phyloP scores from a whole-genome alignment of 345 rosid genomes.

The Noccaea caerulescens region DNA sequence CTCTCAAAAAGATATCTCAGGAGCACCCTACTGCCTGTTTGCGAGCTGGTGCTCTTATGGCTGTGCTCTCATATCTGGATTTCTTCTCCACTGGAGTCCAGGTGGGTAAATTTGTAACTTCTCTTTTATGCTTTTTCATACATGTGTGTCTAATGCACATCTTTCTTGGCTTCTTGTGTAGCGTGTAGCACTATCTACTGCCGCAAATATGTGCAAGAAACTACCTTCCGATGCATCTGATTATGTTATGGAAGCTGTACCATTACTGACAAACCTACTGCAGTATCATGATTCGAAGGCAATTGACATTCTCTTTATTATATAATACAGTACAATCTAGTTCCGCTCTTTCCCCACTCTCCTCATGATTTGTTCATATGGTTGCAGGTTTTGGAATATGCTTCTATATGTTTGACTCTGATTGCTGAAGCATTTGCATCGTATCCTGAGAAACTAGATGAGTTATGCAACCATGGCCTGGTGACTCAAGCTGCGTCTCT shows the following conservation, averaged over 20 bases:
- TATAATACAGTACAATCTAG: not conserved
- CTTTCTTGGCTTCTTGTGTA: conserved; percentile 43
- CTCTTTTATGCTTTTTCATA: not conserved
- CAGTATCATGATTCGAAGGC: conserved; percentile 98
- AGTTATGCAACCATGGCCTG: conserved; percentile 91
- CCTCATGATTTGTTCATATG: conserved; percentile 10
- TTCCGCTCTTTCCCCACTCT: conserved; percentile 7
- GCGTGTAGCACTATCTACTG: conserved; percentile 98
- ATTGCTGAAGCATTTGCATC: conserved; percentile 98
- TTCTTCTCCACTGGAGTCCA: conserved; percentile 99
- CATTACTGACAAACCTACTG: conserved; percentile 92
- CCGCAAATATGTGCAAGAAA: conserved; percentile 99
- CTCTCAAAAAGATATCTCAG: conserved; percentile 97
- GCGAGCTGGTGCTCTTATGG: conserved; percentile 99
- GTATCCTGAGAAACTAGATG: conserved; percentile 87
- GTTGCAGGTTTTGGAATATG: conserved; percentile 91
- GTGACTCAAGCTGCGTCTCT: conserved; percentile 97
- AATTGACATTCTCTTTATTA: conserved; percentile 2
- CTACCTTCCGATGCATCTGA: conserved; percentile 99
- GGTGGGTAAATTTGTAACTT: conserved; percentile 51
- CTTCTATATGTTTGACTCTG: conserved; percentile 96
- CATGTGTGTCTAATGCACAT: conserved; percentile 26
- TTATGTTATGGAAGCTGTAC: conserved; percentile 99
- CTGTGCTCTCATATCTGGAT: conserved; percentile 97
- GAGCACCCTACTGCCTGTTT: conserved; percentile 99